Conservation (phyloP, 2,329 filamentous ascomycete genomes). For the Parastagonospora avenae region DNA sequence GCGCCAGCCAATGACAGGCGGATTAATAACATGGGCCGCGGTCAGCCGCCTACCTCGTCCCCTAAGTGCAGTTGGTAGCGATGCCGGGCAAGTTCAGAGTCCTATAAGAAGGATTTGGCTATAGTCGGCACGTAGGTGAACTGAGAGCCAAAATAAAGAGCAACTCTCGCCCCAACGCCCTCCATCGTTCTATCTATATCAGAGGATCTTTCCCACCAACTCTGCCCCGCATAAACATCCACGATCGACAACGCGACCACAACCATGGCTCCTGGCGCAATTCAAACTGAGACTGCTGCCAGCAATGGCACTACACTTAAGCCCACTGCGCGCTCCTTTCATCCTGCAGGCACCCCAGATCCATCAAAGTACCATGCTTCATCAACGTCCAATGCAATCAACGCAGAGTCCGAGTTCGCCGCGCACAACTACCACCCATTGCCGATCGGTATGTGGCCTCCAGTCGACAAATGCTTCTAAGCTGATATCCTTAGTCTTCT, state of each 20-base stretch:
- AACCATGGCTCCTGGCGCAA: conserved; percentile 44
- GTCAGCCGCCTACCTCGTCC: conserved; percentile 23
- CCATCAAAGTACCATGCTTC: conserved; percentile 70
- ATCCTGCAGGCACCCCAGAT: conserved; percentile 44
- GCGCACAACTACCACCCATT: conserved; percentile 99
- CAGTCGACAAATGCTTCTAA: not conserved
- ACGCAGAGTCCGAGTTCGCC: conserved; percentile 79
- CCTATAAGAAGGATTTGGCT: conserved; percentile 33
- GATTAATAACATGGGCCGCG: conserved; percentile 26
- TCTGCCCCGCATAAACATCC: conserved; percentile 23
- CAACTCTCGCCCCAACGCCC: conserved; percentile 4
- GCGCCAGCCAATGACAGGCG: conserved; percentile 24
- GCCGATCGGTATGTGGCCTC: conserved; percentile 66
- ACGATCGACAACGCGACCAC: conserved; percentile 13
- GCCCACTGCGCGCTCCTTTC: conserved; percentile 45
- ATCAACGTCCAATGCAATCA: conserved; percentile 79
- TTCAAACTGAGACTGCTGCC: conserved; percentile 31
- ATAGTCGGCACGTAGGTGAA: conserved; percentile 27
- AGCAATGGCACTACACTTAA: conserved; percentile 40
- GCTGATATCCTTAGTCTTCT: conserved; percentile 60
- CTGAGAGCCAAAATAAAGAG: conserved; percentile 27
- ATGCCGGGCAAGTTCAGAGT: conserved; percentile 13
- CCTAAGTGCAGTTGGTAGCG: conserved; percentile 26
- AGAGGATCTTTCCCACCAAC: conserved; percentile 12
- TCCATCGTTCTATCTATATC: conserved; percentile 5